These are phyloP conservation scores for Leccinum subatratum DNA, from an alignment of 1,284 basidiomycete species.

Conservation along the genomic window DNA sequence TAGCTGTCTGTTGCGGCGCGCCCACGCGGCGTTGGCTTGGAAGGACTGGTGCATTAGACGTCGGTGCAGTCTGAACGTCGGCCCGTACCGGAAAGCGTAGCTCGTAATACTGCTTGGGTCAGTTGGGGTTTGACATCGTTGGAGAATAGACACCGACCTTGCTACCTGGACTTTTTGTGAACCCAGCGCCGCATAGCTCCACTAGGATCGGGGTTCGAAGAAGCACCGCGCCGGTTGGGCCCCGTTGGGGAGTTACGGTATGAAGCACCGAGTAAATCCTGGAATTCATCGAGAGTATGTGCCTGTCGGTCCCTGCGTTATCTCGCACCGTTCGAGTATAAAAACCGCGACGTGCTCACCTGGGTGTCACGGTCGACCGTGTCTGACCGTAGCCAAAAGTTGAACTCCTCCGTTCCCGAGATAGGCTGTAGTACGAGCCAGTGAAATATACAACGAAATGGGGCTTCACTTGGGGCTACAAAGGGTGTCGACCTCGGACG, in stretches of 20 bases:
- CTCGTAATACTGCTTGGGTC: no score
- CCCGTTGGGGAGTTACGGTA: no score
- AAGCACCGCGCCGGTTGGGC: constrained; percentile 53
- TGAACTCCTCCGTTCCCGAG: constrained; percentile 60
- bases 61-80: not conserved
- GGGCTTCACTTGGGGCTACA: constrained; percentile 42
- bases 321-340: constrained; percentile 1
- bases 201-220: constrained; percentile 62
- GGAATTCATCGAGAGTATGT: constrained; percentile 29
- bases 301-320: constrained; percentile 15
- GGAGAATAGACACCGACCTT: no score
- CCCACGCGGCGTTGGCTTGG: no score
- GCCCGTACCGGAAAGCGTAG: not conserved
- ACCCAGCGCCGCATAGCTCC: constrained; percentile 62
- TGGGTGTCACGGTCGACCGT: constrained; percentile 32
- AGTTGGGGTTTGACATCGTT: no score
- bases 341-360: constrained; percentile 15
- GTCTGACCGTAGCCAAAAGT: constrained; percentile 56
- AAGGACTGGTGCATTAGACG: no score
- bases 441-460: constrained; percentile 71
- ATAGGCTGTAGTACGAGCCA: constrained; percentile 69
- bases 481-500: constrained; percentile 5
- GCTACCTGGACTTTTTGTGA: no score
- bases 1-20: no score
- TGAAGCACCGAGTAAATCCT: constrained; percentile 50